phyloP scores from a whole-genome alignment of 2,329 filamentous ascomycete species.

The Fusarium sp. region DNA sequence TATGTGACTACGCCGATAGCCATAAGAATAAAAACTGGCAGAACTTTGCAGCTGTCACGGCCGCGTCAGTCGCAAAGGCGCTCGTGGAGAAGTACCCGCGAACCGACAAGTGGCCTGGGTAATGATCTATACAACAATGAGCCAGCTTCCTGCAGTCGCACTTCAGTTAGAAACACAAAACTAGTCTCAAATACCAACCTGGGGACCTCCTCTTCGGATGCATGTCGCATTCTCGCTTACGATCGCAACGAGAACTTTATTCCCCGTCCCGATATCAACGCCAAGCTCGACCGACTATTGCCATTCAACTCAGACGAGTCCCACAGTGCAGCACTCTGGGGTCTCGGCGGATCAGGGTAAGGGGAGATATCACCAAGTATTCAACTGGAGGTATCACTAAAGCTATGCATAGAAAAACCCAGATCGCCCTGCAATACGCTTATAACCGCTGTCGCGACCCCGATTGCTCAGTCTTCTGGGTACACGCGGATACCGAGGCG shows the following conservation, averaged over 20 bases:
- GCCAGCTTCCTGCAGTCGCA: background rate
- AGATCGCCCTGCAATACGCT: slow-evolving; percentile 52
- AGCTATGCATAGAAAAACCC: slow-evolving; percentile 49
- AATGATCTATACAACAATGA: background rate
- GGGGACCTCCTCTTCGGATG: background rate
- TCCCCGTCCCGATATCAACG: background rate
- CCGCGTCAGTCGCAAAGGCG: slow-evolving; percentile 58
- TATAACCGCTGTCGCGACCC: slow-evolving; percentile 39
- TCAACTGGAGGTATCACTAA: background rate
- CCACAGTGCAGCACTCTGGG: slow-evolving; percentile 27
- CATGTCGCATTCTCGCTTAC: slow-evolving; percentile 9
- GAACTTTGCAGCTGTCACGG: slow-evolving; percentile 52
- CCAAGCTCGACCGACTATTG: slow-evolving; percentile 13
- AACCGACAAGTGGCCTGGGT: background rate
- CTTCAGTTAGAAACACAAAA: background rate
- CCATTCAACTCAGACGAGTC: background rate
- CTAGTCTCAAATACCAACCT: background rate
- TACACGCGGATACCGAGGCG: slow-evolving; percentile 49
- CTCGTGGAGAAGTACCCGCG: slow-evolving; percentile 10
- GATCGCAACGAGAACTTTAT: slow-evolving; percentile 33
- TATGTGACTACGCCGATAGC: slow-evolving; percentile 49
- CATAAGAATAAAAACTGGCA: slow-evolving; percentile 50
- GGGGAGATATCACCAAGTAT: background rate
- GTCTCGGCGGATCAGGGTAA: slow-evolving; percentile 31
- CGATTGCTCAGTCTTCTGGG: slow-evolving; percentile 51